Evolutionary conservation across 83 land plant genomes (phyloP).

Genomic region (Picea engelmannii): DNA sequence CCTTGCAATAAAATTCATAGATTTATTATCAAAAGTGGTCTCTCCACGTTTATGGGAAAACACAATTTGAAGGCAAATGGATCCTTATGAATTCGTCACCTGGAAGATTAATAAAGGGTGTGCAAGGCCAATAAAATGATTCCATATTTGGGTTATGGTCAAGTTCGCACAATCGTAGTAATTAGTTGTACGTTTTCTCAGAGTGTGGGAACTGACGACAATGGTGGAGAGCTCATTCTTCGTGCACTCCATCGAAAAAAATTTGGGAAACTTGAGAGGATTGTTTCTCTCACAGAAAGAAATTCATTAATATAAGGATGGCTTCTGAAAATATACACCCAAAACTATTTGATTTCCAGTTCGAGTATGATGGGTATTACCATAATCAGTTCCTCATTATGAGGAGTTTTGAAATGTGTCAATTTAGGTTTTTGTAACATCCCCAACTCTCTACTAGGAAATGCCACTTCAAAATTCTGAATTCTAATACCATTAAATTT

Average conservation of each 20-base stretch:
- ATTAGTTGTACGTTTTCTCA: constrained; percentile 54
- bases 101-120: constrained; percentile 39
- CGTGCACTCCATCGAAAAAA: constrained; percentile 46
- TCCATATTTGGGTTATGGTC: constrained; percentile 48
- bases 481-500: no score
- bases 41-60: constrained; percentile 19
- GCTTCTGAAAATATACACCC: no score
- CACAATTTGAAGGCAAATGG: constrained; percentile 37
- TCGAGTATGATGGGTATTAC: no score
- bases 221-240: constrained; percentile 57
- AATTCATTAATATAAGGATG: no score
- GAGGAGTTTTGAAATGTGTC: no score
- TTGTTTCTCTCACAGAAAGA: constrained; percentile 47
- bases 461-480: no score
- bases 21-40: constrained; percentile 6
- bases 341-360: no score
- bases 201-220: constrained; percentile 41
- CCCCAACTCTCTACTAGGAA: no score
- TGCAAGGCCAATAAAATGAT: constrained; percentile 28
- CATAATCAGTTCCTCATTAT: no score
- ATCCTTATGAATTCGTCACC: constrained; percentile 56
- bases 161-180: constrained; percentile 45
- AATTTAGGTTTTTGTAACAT: no score
- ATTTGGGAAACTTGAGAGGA: constrained; percentile 30
- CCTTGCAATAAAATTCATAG: no score